A percentile compares a stretch with the other conserved stretches of the same genome.
These are phyloP conservation scores for Aspergillus nanangensis DNA, from an alignment of 495 filamentous ascomycete genomes.

Conservation along the genomic window DNA sequence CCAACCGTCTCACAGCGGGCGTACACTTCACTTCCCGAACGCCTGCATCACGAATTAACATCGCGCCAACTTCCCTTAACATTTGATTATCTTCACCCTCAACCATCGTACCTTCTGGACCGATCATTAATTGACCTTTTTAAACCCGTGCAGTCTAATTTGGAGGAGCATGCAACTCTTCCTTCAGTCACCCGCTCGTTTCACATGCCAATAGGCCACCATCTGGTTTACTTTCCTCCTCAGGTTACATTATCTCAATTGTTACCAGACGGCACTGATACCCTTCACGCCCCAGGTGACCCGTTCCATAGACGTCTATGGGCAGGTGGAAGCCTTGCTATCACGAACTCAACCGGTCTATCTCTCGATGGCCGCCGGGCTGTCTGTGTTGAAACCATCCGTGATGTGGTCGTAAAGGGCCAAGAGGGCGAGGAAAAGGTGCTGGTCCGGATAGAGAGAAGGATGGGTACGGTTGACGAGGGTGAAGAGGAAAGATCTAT, in stretches of 20 bases:
- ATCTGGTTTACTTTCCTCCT: constrained; percentile 71
- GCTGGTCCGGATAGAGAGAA: constrained; percentile 53
- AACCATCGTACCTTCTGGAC: constrained; percentile 59
- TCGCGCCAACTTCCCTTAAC: constrained; percentile 50
- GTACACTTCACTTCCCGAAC: constrained; percentile 24
- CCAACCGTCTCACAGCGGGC: constrained; percentile 8
- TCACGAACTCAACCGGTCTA: constrained; percentile 17
- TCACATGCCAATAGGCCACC: constrained; percentile 46
- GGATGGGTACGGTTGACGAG: constrained; percentile 35
- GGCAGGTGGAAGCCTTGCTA: constrained; percentile 60
- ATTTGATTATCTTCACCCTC: constrained; percentile 62
- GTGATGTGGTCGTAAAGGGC: constrained; percentile 54
- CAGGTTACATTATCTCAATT: constrained; percentile 52
- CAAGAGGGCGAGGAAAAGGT: constrained; percentile 52
- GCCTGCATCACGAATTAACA: constrained; percentile 30
- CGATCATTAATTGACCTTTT: constrained; percentile 60
- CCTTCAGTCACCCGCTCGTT: constrained; percentile 31
- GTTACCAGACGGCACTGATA: constrained; percentile 71
- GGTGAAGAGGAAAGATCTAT: constrained; percentile 30
- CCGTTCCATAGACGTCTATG: constrained; percentile 72
- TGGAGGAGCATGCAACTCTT: constrained; percentile 14
- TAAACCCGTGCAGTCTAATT: constrained; percentile 7
- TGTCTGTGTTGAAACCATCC: constrained; percentile 63
- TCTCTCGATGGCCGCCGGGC: constrained; percentile 45
- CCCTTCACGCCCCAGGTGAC: constrained; percentile 58